Conservation (phyloP, 2,329 filamentous ascomycete species). For the Neospermospora avenae region DNA sequence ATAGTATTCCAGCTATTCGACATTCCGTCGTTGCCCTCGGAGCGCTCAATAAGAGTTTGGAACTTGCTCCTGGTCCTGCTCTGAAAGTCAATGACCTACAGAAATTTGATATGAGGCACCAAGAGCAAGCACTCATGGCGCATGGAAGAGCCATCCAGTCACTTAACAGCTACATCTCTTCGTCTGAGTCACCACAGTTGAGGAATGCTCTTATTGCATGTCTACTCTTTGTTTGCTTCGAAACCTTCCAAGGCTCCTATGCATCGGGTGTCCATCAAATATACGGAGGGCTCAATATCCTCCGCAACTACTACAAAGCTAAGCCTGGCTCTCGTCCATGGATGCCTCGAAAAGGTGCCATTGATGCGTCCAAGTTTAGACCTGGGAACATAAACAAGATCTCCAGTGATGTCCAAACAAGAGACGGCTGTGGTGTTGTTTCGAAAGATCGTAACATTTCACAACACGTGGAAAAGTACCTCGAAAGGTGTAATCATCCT, state of each 20-base stretch:
- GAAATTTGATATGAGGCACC: conserved; percentile 47
- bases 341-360: conserved; percentile 15
- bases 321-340: conserved; percentile 23
- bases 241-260: conserved; percentile 44
- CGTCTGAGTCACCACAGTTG: conserved; percentile 44
- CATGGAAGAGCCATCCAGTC: conserved; percentile 56
- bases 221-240: conserved; percentile 33
- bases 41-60: conserved; percentile 62
- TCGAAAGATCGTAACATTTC: conserved; percentile 20
- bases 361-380: not conserved
- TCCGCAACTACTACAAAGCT: conserved; percentile 42
- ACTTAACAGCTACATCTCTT: conserved; percentile 44
- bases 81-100: conserved; percentile 36
- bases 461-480: conserved; percentile 27
- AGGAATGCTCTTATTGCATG: conserved; percentile 33
- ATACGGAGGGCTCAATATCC: conserved; percentile 53
- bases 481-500: conserved; percentile 17
- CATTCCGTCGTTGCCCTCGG: conserved; percentile 66
- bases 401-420: conserved; percentile 15
- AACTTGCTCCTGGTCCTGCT: conserved; percentile 35
- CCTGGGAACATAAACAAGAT: conserved; percentile 11
- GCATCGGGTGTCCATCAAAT: conserved; percentile 58
- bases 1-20: conserved; percentile 56
- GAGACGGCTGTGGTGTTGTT: conserved; percentile 21
- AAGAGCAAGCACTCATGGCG: conserved; percentile 56